Base-by-base conservation (phyloP, 305 asterid genomes). In the Galium porrigens region DNA sequence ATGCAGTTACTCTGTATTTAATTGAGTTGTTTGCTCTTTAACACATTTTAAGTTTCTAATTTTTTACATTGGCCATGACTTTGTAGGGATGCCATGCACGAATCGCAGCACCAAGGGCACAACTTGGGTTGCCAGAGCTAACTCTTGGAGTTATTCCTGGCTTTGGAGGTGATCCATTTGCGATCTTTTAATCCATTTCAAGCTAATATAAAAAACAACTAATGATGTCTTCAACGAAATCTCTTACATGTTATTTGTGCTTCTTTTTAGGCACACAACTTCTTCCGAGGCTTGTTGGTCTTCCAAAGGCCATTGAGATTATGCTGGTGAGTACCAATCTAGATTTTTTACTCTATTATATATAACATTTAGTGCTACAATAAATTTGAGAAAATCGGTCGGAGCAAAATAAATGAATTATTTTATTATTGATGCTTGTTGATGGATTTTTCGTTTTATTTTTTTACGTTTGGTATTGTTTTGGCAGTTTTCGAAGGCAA, bases 101-200 rank as follows among this genome's bases (percentile, higher is more conserved):
- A 64, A 78, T 92, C 79, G 90, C 97, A 73, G 83, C 88, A 29
- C 86, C 95, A 66, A 79, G 74, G 69, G 72, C 94, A 70, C 88
- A 76, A 74, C 86, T 92, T 68, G 96, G 95, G 52, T 84, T 92
- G 73, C 99, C 99, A 42, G 99, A 92, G 82, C 92, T 92, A 62
- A 84, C 86, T 64, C 97, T 92, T 70, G 99, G 99, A 66, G 76
- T 92, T 72, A 80, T 92, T 63, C 99, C 99, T 71, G 99, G 99
- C 65, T 68, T 81, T 62, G 99, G 97, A 85, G 99, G 97, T 91
- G 76, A 58, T 58, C 65, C 64, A 46, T 56, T 70, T 71, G 6
- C 42, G 37, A 18, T 64, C 11, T 56, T 65, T 67, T 6, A 33
- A 44, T 66, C 30, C 51, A 20, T 60, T 60, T 64, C 30, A 37